phyloP scores from a whole-genome alignment of 2,329 filamentous ascomycete genomes.

The Sclerotinia sclerotiorum region DNA sequence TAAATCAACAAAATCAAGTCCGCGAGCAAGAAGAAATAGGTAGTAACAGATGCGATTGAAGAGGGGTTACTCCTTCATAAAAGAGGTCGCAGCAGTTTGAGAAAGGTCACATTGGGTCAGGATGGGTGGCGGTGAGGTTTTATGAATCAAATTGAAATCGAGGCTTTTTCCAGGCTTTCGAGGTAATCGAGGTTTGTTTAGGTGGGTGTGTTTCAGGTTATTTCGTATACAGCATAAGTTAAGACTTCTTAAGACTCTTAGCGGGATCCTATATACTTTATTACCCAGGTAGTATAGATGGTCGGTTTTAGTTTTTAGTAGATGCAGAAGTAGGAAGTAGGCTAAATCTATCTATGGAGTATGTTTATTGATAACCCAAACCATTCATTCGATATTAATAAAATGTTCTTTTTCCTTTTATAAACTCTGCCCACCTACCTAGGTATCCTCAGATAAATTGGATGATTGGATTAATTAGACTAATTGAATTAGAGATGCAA shows the following conservation, averaged over 20 bases:
- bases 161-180: constrained; percentile 7
- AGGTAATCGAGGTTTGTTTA: constrained; percentile 1
- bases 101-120: constrained; percentile 3
- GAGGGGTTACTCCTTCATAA: constrained; percentile 14
- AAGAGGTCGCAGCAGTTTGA: constrained; percentile 18
- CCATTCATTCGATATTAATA: background rate
- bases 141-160: constrained; percentile 25
- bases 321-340: no score
- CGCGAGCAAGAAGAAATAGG: background rate
- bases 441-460: background rate
- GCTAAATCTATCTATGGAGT: background rate
- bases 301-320: background rate
- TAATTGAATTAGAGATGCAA: background rate
- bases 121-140: constrained; percentile 36
- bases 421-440: background rate
- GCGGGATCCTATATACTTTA: background rate
- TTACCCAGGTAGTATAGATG: background rate
- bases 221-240: constrained; percentile 11
- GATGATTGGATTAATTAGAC: background rate
- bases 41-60: background rate
- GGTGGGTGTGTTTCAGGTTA: constrained; percentile 21
- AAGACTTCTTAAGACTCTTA: constrained; percentile 3
- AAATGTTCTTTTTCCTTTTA: background rate
- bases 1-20: background rate
- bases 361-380: background rate